These are phyloP conservation scores for Verticillium dahliae DNA, from an alignment of 2,329 filamentous ascomycete species.

Conservation along the genomic window DNA sequence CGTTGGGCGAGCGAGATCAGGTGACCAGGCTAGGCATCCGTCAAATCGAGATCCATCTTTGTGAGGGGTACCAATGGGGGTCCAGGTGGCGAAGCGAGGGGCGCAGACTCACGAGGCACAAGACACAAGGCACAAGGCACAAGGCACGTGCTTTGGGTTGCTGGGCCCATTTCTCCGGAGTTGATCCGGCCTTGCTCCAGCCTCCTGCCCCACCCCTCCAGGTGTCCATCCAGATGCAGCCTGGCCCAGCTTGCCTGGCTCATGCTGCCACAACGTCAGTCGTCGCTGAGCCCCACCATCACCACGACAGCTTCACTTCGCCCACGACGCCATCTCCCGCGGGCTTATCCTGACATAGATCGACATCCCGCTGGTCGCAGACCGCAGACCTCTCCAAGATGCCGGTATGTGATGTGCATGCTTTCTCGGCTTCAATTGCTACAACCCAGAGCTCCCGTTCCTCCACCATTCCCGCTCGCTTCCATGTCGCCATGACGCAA, in stretches of 20 bases:
- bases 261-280: conserved; percentile 9
- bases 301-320: neutral
- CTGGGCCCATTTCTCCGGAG: neutral
- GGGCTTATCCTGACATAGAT: neutral
- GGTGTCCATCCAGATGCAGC: neutral
- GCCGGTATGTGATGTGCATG: conserved; percentile 30
- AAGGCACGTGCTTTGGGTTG: neutral
- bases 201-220: neutral
- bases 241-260: neutral
- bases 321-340: neutral
- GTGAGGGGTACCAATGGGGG: too few relatives aligned
- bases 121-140: neutral
- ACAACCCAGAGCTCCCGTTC: conserved; percentile 4
- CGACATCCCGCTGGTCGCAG: neutral
- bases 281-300: conserved; percentile 8
- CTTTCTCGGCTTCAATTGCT: neutral
- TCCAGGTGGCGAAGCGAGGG: neutral
- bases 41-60: neutral
- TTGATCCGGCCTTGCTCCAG: neutral
- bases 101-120: neutral
- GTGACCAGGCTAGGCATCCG: conserved; percentile 3
- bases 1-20: conserved; percentile 4
- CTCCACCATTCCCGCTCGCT: neutral
- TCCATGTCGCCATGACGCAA: conserved; percentile 1
- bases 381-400: conserved; percentile 26